Percentiles rank a stretch among this genome's conserved stretches.
Conservation (phyloP, 2,329 filamentous ascomycete genomes). For the Venturia aucupariae region DNA sequence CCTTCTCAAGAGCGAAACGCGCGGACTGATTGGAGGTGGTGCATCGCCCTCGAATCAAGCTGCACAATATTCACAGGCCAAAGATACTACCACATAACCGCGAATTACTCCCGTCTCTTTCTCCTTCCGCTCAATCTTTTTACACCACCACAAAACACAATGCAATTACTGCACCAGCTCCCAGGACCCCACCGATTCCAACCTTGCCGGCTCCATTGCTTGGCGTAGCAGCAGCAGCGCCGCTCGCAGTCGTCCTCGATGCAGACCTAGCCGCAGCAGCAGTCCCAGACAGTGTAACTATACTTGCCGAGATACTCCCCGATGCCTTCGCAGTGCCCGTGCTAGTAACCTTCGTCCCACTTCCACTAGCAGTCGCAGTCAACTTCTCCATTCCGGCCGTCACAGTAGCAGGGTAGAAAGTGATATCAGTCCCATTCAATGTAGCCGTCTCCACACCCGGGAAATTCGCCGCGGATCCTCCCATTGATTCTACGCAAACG, state of each 20-base stretch:
- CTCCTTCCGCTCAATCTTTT: background rate
- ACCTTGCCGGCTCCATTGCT: conserved; percentile 4
- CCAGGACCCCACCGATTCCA: background rate
- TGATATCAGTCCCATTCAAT: conserved; percentile 11
- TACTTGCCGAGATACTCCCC: background rate
- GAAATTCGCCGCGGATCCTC: conserved; percentile 22
- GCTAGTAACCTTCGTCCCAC: background rate
- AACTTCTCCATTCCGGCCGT: conserved; percentile 17
- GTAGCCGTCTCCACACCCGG: conserved; percentile 21
- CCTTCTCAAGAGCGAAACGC: too few relatives aligned
- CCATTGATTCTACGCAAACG: conserved; percentile 20
- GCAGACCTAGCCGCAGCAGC: background rate
- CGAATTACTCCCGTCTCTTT: too few relatives aligned
- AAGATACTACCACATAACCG: too few relatives aligned
- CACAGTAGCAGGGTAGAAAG: conserved; percentile 14
- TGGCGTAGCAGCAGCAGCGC: background rate
- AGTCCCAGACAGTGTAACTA: background rate
- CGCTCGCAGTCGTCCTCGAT: conserved; percentile 4
- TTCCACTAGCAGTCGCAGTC: conserved; percentile 10
- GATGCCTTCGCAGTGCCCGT: background rate
- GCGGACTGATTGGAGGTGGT: too few relatives aligned
- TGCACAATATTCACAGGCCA: too few relatives aligned
- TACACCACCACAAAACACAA: background rate
- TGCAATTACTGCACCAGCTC: background rate
- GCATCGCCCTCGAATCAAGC: too few relatives aligned